Evolutionary conservation across 257 asterid species (phyloP), one percentile per base, ranked within the genome.

Genomic region (Solanum pinnatisectum): DNA sequence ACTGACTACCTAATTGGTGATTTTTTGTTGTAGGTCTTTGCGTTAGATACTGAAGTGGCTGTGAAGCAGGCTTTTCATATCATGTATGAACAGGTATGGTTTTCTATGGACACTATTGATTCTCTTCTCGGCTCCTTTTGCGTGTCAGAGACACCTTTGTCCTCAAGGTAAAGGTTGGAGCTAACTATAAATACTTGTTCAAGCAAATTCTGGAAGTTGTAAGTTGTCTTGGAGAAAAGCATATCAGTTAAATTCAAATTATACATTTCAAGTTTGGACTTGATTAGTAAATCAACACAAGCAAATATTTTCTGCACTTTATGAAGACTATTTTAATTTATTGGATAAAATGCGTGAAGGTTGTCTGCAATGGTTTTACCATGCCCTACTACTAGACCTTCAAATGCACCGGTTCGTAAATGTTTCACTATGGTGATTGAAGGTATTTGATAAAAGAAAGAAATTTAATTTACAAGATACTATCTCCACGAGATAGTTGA

Each of bases 61-160:
- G 91, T 95, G 63, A 91, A 92, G 89, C 90, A 94, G 86, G 96
- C 97, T 63, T 95, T 93, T 76, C 92, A 93, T 90, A 89, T 91
- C 65, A 93, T 95, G 96, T 78, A 88, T 68, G 91, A 94, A 82
- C 90, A 81, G 96, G 98, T 95, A 67, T 15, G 81, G 30, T 85
- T 67, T 40, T 65, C 87, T 37, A 37, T 73, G 70, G 14, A 22
- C 83, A 39, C 65, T 83, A 27, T 30, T 49, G 18, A 89, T 27
- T 67, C 78, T 67, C 74, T 65, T 30, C 84, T 89, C 67, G 40
- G 37, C 44, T 67, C 59, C 86, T 81, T 42, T 81, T n/a, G 42
- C 59, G 32, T 77, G 27, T 11, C 23, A 40, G 20, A 12, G 56
- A 23, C 60, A 40, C 36, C 35, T 77, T 40, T 12, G 59, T 77